Evolutionary conservation across 345 rosid genomes (phyloP), one percentile per base, ranked within the genome.

Genomic region (Anacardium occidentale): DNA sequence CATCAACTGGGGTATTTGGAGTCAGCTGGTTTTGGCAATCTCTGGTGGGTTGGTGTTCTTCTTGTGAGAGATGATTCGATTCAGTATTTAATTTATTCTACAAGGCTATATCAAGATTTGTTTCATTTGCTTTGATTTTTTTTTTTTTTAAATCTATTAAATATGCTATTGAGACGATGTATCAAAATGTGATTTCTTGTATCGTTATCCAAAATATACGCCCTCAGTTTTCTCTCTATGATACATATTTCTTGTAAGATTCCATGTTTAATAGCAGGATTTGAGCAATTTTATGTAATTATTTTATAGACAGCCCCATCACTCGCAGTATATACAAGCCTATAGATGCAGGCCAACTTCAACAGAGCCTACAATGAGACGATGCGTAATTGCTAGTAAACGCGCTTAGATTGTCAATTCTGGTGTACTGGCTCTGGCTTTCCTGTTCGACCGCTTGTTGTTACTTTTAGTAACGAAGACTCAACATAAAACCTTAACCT

Each of bases 31-130:
- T 51, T 68, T 84, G 76, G 87, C 75, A 15, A 56, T 82, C 78
- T 78, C 78, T 3, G 84, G 85, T 64, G 75, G 79, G 79, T 66
- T 89, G 71, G 73, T 82, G 66, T 65, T 90, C 78, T 75, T 87
- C 75, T 87, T 77, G 77, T 89, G 75, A 81, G 78, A 68, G 61
- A 63, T 48, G 64, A 74, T 44, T 63, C 4, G 40, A 9, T 70
- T 26, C 71, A 60, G 57, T 55, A 58, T 15, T 52, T 77, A 62
- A 69, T 62, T 76, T 72, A 74, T 52, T 65, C 68, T 62, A 17
- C 20, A 12, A 45, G 74, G 29, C 29, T 47, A 61, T 7, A 47
- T 74, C 66, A 17, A 70, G 72, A 72, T 67, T 66, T 74, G 26
- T n/a, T 74, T 61, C 64, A 26, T 21, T 64, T 64, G 63, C 68